Evolutionary conservation across 805 yeast genomes (phyloP).

Genomic region (Zygoascus bituminiphila): DNA sequence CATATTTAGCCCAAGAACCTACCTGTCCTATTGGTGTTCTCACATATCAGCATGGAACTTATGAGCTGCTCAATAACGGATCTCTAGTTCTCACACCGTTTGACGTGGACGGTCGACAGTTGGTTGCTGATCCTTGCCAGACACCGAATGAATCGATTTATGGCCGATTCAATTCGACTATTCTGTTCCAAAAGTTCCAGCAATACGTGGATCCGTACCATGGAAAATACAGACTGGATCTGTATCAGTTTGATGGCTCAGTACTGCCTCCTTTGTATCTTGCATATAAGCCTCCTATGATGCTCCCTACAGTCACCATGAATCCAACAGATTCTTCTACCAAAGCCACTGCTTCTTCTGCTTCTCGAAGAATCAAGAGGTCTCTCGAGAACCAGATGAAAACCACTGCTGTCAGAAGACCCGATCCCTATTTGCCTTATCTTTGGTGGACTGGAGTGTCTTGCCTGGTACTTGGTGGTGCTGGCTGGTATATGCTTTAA

Average conservation of each 20-base stretch:
- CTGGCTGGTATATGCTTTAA: constrained; percentile 28
- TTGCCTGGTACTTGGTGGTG: constrained; percentile 31
- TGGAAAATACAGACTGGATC: constrained; percentile 69
- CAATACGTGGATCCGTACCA: constrained; percentile 68
- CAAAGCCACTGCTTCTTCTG: constrained; percentile 10
- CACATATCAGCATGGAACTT: constrained; percentile 85
- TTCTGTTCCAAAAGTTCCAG: constrained; percentile 47
- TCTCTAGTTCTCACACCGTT: constrained; percentile 63
- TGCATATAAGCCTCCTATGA: constrained; percentile 89
- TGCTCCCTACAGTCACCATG: constrained; percentile 88
- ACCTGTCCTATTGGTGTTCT: constrained; percentile 76
- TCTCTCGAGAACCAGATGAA: constrained; percentile 70
- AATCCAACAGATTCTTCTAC: constrained; percentile 58
- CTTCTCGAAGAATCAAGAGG: constrained; percentile 44
- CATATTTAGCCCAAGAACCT: constrained; percentile 44
- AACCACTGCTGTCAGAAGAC: constrained; percentile 50
- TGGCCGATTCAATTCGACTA: constrained; percentile 62
- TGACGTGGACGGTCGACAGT: constrained; percentile 85
- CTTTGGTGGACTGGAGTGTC: constrained; percentile 35
- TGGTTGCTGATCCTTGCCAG: constrained; percentile 81
- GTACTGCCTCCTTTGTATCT: constrained; percentile 80
- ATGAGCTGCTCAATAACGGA: constrained; percentile 54
- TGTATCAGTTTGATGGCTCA: constrained; percentile 66
- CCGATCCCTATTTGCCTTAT: constrained; percentile 15
- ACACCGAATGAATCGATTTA: constrained; percentile 39